Evolutionary conservation across 805 yeast species (phyloP), one percentile per base, ranked within the genome.

Genomic region (Monosporozyma yasuniensis): DNA sequence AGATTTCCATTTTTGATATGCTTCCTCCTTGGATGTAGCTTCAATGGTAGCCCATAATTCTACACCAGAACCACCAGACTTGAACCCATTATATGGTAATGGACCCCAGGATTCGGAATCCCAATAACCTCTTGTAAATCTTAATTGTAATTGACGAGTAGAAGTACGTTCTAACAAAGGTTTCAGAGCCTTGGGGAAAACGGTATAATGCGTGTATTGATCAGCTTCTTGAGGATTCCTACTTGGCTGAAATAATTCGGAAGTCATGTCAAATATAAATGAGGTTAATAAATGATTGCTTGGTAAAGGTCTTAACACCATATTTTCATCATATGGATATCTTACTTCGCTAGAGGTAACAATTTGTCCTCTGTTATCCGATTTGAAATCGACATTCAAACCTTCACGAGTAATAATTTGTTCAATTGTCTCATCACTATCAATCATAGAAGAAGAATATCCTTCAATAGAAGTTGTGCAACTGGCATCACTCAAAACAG

Each of bases 101-200:
- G 73, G 69, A 0, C 98, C 98, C 95, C 96, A 93, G 7, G 75
- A 71, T 52, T 84, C 87, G 0, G 90, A 71, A 61, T 93, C 96
- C 91, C 96, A 93, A 81, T 89, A 85, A 0, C 99, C 99, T 65
- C 87, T 95, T 1, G 95, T 78, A 62, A 93, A 93, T 49, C 97
- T 71, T 52, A 93, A 69, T 64, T 87, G 96, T 43, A 93, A 71
- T 59, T 87, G 90, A 49, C 85, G 73, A 0, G 95, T 77, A 51
- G 76, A 73, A 2, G 95, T 77, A 11, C 75, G 67, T 41, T 77
- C 79, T 12, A 93, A 61, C 2, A 91, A 74, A 27, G 95, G 93
- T 3, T 88, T 91, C 8, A 93, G 69, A 1, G 88, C 72, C 52
- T 85, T 78, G 0, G 99, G 97, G 58, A 93, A 90, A 16, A 78